phyloP scores from a whole-genome alignment of 1,284 basidiomycete genomes.

The Ceraceosorus guamensis region DNA sequence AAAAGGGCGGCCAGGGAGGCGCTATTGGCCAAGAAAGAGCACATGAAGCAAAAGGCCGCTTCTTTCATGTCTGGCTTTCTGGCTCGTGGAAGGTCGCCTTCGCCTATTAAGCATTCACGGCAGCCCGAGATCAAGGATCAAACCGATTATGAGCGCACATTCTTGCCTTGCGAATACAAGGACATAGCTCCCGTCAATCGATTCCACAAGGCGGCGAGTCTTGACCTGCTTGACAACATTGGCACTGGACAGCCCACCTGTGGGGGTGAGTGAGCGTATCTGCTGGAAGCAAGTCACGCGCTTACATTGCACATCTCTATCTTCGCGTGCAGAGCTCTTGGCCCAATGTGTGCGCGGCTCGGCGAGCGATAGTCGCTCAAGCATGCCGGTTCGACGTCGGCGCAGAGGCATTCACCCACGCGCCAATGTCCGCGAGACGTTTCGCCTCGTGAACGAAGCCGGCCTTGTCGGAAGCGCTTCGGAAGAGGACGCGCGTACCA shows the following conservation, averaged over 20 bases:
- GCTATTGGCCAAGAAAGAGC: constrained; percentile 9
- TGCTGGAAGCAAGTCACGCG: neutral
- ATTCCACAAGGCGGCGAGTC: constrained; percentile 13
- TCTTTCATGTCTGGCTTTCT: constrained; percentile 40
- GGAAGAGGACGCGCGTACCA: constrained; percentile 33
- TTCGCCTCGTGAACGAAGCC: constrained; percentile 41
- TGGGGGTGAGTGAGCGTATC: neutral
- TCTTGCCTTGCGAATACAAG: constrained; percentile 42
- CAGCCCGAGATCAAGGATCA: constrained; percentile 6
- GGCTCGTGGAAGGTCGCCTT: constrained; percentile 14
- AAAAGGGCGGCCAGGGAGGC: constrained; percentile 58
- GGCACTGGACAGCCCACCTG: neutral
- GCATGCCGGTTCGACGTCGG: neutral
- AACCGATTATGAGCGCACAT: constrained; percentile 39
- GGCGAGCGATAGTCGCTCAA: neutral
- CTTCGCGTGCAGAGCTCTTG: too few species aligned
- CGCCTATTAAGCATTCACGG: constrained; percentile 2
- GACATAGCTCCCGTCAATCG: constrained; percentile 40
- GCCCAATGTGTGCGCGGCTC: neutral
- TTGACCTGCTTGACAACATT: constrained; percentile 1
- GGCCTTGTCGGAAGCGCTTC: constrained; percentile 40
- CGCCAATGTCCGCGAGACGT: constrained; percentile 38
- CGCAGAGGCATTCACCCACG: constrained; percentile 31
- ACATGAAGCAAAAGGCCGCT: constrained; percentile 24
- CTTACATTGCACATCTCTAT: too few species aligned